A percentile compares a stretch with the other conserved stretches of the same genome.
Evolutionary conservation across 2,329 filamentous ascomycete genomes (phyloP).

Genomic region (Pseudogymnoascus sp.): DNA sequence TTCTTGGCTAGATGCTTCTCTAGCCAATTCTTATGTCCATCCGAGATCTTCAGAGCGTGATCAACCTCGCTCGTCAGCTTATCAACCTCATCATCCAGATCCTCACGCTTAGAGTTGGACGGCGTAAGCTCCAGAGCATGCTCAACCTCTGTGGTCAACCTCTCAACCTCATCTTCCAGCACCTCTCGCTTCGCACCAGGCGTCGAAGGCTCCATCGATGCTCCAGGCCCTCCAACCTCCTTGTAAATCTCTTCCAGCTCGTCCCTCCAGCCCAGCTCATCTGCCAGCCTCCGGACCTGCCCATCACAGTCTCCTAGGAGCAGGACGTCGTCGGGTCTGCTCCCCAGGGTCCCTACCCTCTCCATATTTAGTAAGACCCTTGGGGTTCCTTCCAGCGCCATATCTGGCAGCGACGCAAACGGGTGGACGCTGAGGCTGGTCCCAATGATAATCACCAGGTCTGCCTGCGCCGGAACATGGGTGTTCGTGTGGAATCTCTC

Average conservation of each 20-base stretch:
- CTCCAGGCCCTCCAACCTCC: constrained; percentile 51
- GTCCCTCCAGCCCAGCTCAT: constrained; percentile 73
- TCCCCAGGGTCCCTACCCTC: constrained; percentile 69
- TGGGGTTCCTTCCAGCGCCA: constrained; percentile 54
- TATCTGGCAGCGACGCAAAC: constrained; percentile 70
- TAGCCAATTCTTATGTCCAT: constrained; percentile 24
- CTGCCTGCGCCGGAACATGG: constrained; percentile 50
- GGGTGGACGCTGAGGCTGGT: constrained; percentile 83
- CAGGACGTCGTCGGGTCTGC: constrained; percentile 73
- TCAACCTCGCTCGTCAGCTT: constrained; percentile 30
- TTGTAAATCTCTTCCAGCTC: constrained; percentile 76
- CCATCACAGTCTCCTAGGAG: constrained; percentile 75
- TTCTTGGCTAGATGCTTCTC: constrained; percentile 21
- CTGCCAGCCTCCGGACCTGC: constrained; percentile 69
- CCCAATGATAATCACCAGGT: constrained; percentile 77
- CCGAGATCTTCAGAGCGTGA: constrained; percentile 23
- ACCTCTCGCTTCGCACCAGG: constrained; percentile 17
- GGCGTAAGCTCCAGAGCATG: background rate
- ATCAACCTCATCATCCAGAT: constrained; percentile 29
- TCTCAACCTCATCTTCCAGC: constrained; percentile 19
- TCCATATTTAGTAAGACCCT: constrained; percentile 84
- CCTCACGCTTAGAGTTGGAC: constrained; percentile 39
- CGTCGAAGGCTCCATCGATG: constrained; percentile 41
- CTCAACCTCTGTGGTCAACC: constrained; percentile 22
- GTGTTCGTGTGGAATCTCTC: constrained; percentile 53